These are phyloP conservation scores for Arctium lappa DNA, from an alignment of 129 eudicot species.

Conservation along the genomic window DNA sequence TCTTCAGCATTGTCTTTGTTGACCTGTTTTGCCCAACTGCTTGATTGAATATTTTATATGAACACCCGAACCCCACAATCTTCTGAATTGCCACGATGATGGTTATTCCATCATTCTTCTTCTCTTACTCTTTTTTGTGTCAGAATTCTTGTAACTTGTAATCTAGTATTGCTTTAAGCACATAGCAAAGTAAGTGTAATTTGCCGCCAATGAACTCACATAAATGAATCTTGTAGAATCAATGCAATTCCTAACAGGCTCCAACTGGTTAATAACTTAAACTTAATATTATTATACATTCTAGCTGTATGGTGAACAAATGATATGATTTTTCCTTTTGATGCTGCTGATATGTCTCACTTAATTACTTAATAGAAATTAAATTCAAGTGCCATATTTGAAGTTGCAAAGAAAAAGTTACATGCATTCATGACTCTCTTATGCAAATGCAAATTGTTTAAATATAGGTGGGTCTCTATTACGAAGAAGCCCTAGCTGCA, in stretches of 20 bases:
- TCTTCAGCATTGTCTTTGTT: background rate
- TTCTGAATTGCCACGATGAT: background rate
- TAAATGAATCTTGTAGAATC: background rate
- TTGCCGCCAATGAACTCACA: background rate
- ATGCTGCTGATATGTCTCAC: background rate
- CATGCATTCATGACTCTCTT: background rate
- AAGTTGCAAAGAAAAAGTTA: background rate
- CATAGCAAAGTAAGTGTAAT: background rate
- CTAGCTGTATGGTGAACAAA: background rate
- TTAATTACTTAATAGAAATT: background rate
- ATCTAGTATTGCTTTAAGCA: background rate
- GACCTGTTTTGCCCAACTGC: background rate
- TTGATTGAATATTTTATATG: background rate
- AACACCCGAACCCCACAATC: background rate
- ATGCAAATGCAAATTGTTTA: background rate
- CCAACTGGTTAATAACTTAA: background rate
- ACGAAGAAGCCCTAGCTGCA: constrained; percentile 89
- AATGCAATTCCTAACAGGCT: background rate
- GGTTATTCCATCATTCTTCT: background rate
- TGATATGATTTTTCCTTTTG: background rate
- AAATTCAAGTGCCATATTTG: background rate
- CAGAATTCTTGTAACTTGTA: background rate
- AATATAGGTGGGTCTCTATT: constrained; percentile 80
- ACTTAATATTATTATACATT: background rate
- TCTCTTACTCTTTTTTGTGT: background rate